Base-by-base conservation (phyloP, 129 eudicot genomes). In the Heracleum sosnowskyi region DNA sequence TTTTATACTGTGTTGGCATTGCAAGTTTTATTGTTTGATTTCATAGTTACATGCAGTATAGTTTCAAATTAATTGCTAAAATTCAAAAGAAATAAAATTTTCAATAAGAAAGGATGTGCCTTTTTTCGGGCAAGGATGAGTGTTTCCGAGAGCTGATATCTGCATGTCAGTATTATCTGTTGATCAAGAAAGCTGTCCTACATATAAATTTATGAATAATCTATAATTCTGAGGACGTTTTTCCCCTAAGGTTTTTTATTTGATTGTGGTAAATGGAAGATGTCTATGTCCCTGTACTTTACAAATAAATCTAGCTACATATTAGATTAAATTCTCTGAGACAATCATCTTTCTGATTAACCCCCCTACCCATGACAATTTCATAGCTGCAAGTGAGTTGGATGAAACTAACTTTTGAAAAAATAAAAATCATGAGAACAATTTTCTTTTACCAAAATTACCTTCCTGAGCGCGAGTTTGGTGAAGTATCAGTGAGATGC, bases 401-500 rank as follows among this genome's bases (percentile, higher is more conserved):
- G 46, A 31, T 72, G 76, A n/a, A 72, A 41, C 33, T 24, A 41
- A 72, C 44, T 24, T 40, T 41, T 36, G 15, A 26, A 40, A 22
- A 37, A 17, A 17, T 17, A 17, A 55, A 24, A 55, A 22, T 51
- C 26, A 26, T 39, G 41, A 11, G 28, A 76, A 36, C 73, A n/a
- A 7, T 31, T 41, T 17, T 39, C 12, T 7, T 63, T 22, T 39
- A 68, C 28, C 33, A 42, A 68, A 60, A 42, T 33, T 60, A 87
- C 95, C 95, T 90, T 87, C 74, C 81, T 89, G 91, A 73, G 94
- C 86, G 80, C 33, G 74, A 85, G 77, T 78, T 79, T 88, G 70
- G 75, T 79, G 90, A 81, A 84, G 36, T 41, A 73, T 79, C 75
- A 87, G 76, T 79, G 80, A 78, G 84, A 85, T 47, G 83, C 84